phyloP scores from a whole-genome alignment of 352 stramenopile species.

The Hyaloperonospora brassicae region DNA sequence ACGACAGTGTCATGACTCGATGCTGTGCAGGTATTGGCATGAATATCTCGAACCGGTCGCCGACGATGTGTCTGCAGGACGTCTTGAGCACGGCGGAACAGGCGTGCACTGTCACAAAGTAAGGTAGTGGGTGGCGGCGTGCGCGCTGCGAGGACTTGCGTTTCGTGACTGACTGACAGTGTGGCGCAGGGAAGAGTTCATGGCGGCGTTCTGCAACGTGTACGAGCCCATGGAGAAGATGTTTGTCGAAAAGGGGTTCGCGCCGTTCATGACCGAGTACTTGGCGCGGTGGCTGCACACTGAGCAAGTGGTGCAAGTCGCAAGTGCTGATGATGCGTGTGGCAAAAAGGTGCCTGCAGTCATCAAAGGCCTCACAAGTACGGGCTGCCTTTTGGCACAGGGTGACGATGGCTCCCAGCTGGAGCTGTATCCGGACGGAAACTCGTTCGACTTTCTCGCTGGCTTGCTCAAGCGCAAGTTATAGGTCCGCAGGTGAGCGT shows the following conservation, averaged over 20 bases:
- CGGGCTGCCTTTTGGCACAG: constrained; percentile 66
- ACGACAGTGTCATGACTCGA: neutral
- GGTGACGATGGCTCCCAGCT: constrained; percentile 55
- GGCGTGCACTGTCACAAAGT: constrained; percentile 74
- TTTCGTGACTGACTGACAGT: constrained; percentile 4
- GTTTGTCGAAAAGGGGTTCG: constrained; percentile 77
- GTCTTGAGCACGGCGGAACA: constrained; percentile 49
- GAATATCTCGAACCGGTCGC: constrained; percentile 84
- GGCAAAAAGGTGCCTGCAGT: constrained; percentile 40
- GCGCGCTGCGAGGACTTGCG: neutral
- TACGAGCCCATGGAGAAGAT: constrained; percentile 81
- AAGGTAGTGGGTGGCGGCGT: constrained; percentile 9
- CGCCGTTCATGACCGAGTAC: constrained; percentile 81
- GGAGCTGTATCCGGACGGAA: constrained; percentile 85
- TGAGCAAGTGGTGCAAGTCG: constrained; percentile 75
- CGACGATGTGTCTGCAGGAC: constrained; percentile 84
- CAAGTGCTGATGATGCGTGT: constrained; percentile 37
- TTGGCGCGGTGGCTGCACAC: constrained; percentile 79
- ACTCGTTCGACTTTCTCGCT: constrained; percentile 85
- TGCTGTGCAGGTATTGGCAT: constrained; percentile 62
- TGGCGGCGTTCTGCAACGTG: constrained; percentile 82
- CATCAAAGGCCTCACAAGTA: constrained; percentile 73
- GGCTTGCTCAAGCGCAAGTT: constrained; percentile 83
- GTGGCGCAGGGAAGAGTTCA: constrained; percentile 62
- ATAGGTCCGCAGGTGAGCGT: constrained; percentile 14